Percentiles rank a stretch among this genome's conserved stretches.
phyloP scores from a whole-genome alignment of 75 land plant genomes.

The Pseudotsuga menziesii region DNA sequence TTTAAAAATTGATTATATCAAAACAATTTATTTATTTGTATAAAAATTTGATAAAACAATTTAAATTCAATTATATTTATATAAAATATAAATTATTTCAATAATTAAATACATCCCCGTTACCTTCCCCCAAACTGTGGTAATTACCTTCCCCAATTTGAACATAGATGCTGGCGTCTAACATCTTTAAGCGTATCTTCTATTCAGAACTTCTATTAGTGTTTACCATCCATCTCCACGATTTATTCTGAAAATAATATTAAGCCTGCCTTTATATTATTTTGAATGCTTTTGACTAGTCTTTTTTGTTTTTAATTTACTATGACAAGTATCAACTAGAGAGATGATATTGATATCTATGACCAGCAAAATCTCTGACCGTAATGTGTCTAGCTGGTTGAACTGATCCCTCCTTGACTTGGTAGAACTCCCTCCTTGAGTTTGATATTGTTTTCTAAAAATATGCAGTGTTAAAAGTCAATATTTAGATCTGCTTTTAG shows the following conservation, averaged over 20 bases:
- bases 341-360: constrained; percentile 71
- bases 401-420: constrained; percentile 64
- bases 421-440: too few species aligned
- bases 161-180: constrained; percentile 50
- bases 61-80: too few species aligned
- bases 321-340: constrained; percentile 61
- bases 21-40: too few species aligned
- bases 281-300: not conserved
- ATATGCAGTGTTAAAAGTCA: not conserved
- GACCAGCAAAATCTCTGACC: constrained; percentile 30
- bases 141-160: constrained; percentile 38
- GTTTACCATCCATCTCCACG: not conserved
- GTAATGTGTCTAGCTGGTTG: constrained; percentile 76
- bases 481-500: not conserved
- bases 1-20: too few species aligned
- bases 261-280: not conserved
- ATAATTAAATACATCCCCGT: too few species aligned
- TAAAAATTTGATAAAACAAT: too few species aligned
- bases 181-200: constrained; percentile 71
- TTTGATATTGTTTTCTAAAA: constrained; percentile 40
- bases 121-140: too few species aligned
- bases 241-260: not conserved
- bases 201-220: constrained; percentile 66
- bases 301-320: not conserved
- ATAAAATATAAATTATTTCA: too few species aligned